A percentile compares a stretch with the other conserved stretches of the same genome.
phyloP scores from a whole-genome alignment of 768 basidiomycete genomes.

The Mycena indigotica region DNA sequence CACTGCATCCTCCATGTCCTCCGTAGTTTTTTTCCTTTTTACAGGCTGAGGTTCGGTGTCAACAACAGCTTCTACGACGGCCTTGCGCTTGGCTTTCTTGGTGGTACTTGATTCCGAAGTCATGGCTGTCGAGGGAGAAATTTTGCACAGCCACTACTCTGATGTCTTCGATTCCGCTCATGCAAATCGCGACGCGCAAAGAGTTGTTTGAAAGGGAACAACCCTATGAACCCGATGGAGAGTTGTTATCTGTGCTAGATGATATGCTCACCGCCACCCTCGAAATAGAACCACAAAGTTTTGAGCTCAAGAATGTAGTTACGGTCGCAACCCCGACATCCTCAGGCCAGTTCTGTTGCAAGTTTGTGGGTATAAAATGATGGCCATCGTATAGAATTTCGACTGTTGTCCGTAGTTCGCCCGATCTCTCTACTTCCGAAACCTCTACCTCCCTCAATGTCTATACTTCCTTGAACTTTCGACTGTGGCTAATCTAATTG shows the following conservation, averaged over 20 bases:
- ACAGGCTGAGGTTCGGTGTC: constrained; percentile 13
- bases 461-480: no score
- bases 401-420: not conserved
- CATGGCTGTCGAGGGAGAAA: constrained; percentile 12
- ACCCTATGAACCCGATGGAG: not conserved
- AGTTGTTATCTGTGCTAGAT: not conserved
- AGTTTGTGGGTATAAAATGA: no score
- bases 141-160: not conserved
- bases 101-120: constrained; percentile 25
- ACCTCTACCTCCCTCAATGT: constrained; percentile 46
- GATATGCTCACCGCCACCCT: not conserved
- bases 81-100: constrained; percentile 29
- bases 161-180: not conserved
- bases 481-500: not conserved
- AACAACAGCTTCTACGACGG: constrained; percentile 14
- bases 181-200: not conserved
- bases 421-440: constrained; percentile 28
- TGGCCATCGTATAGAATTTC: not conserved
- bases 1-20: constrained; percentile 1
- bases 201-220: not conserved
- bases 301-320: no score
- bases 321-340: no score
- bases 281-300: not conserved
- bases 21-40: constrained; percentile 36
- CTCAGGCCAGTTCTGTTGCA: not conserved